Evolutionary conservation across 1,284 basidiomycete species (phyloP), one percentile per base, ranked within the genome.

Genomic region (Cerrena zonata): DNA sequence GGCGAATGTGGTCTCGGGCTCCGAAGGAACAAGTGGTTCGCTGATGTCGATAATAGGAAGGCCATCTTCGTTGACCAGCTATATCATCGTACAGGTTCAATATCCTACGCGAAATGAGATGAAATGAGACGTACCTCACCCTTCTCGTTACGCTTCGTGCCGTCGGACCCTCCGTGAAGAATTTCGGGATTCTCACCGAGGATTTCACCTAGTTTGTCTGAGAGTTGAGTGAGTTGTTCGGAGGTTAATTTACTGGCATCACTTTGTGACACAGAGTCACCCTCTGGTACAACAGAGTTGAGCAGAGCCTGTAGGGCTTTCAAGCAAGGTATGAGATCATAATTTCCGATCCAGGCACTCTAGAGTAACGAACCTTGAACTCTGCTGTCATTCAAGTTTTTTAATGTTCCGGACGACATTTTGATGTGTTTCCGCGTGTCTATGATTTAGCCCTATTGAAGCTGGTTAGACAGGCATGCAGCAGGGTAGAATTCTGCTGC

Each of bases 41-140:
- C 75, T 76, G 51, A 90, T 84, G 30, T 89, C 87, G 56, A 89
- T 71, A 53, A 90, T 83, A 11, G 87, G 86, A 27, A 88, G 74
- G 1, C 86, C 86, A 48, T 89, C 86, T 61, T 88, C 85, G 59
- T 86, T 86, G 30, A 85, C 59, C 47, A 83, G 69, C 85, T 89
- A 49, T 13, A 47, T 25, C 47, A 38, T 41, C 3, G 39, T 21
- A 45, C 19, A 44, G 34, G 40, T 26, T 42, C 55, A 51, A 61
- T 50, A 58, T 36, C 60, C 45, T 38, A 50, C 51, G 47, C 48
- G n/a, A 23, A 19, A 43, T 39, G 11, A 19, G 39, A 41, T 41
- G 12, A 30, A 46, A 53, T 47, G 25, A 56, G 63, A 70, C 77
- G 58, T 71, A 84, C 86, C 77, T 85, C 78, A 73, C 76, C 78